Conservation (phyloP, 768 basidiomycete genomes). For the Serendipita sp. region DNA sequence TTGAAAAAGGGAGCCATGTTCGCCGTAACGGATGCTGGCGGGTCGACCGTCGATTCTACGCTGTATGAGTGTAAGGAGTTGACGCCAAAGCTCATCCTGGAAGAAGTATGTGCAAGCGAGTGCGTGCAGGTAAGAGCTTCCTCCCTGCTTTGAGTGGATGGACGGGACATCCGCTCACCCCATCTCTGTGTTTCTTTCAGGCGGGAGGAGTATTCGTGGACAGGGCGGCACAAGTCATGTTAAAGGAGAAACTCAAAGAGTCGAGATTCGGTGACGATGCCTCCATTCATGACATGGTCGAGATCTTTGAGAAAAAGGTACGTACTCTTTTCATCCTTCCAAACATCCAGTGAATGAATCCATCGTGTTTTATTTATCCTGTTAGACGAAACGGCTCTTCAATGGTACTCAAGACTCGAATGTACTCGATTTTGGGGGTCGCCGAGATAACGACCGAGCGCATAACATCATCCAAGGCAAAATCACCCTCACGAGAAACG, state of each 20-base stretch:
- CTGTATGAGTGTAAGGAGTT: slow-evolving; percentile 3
- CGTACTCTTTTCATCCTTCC: neutral
- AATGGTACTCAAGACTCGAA: neutral
- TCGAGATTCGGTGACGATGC: neutral
- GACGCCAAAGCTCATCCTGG: slow-evolving; percentile 1
- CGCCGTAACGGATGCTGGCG: slow-evolving; percentile 5
- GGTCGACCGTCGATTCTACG: slow-evolving; percentile 3
- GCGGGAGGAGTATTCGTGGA: neutral
- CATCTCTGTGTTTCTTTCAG: neutral
- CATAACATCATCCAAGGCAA: neutral
- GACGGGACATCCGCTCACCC: neutral
- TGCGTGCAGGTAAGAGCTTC: neutral
- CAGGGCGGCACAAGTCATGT: neutral
- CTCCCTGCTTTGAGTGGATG: too few species aligned
- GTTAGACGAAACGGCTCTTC: neutral
- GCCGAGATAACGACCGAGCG: neutral
- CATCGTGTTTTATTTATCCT: neutral
- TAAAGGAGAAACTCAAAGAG: neutral
- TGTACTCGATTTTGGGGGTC: neutral
- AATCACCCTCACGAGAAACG: neutral
- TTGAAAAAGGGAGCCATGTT: neutral
- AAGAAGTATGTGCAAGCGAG: slow-evolving; percentile 7
- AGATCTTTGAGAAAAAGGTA: neutral
- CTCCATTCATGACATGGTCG: neutral
- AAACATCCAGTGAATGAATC: too few species aligned